Evolutionary conservation across 225 moss, liverwort and hornwort species (phyloP).

Genomic region (Lunularia cruciata): DNA sequence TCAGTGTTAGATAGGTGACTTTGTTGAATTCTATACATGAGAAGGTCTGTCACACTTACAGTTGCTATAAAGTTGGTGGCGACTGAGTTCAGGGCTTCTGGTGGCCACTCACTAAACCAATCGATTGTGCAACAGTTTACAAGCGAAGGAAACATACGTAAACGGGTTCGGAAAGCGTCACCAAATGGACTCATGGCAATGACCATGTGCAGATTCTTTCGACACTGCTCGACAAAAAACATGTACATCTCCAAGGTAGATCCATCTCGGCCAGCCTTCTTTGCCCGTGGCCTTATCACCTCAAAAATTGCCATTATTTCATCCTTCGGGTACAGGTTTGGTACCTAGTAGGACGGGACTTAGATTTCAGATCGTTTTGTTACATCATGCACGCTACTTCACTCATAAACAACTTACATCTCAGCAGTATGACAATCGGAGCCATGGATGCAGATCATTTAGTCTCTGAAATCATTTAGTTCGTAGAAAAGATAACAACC

Average conservation of each 20-base stretch:
- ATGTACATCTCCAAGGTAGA: constrained; percentile 61
- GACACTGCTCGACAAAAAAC: constrained; percentile 68
- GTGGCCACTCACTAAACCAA: constrained; percentile 72
- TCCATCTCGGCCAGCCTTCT: constrained; percentile 63
- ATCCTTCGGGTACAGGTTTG: constrained; percentile 63
- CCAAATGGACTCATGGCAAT: constrained; percentile 67
- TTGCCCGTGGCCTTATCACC: constrained; percentile 55
- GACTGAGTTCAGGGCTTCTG: constrained; percentile 55
- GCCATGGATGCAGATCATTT: no score
- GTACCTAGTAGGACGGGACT: constrained; percentile 54
- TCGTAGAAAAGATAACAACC: no score
- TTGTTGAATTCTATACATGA: no score
- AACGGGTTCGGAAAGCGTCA: constrained; percentile 58
- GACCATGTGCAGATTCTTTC: constrained; percentile 65
- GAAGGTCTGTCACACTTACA: constrained; percentile 33
- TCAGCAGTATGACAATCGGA: no score
- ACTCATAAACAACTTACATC: no score
- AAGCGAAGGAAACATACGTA: constrained; percentile 68
- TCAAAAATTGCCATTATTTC: constrained; percentile 67
- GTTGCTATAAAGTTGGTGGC: constrained; percentile 54
- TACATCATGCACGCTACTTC: no score
- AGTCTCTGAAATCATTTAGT: no score
- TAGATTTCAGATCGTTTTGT: no score
- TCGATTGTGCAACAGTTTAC: constrained; percentile 70
- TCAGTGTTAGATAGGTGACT: no score